These are phyloP conservation scores for Clarireedia monteithiana DNA, from an alignment of 2,329 filamentous ascomycete species.

Conservation along the genomic window DNA sequence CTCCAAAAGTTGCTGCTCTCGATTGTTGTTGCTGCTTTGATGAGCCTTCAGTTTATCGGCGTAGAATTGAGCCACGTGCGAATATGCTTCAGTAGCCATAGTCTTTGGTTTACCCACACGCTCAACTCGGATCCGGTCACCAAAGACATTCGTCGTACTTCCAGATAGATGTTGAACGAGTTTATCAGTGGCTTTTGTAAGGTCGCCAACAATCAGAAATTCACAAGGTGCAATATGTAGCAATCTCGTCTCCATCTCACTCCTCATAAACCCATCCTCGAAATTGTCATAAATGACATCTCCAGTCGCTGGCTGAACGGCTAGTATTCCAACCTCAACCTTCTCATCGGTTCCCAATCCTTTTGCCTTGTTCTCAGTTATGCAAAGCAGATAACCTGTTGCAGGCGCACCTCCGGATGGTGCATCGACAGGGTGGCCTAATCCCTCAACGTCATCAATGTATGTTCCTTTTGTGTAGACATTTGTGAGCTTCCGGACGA, in stretches of 20 bases:
- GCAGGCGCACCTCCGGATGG: constrained; percentile 51
- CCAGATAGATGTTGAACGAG: constrained; percentile 83
- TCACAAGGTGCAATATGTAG: constrained; percentile 95
- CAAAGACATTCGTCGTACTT: constrained; percentile 85
- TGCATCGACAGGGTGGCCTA: constrained; percentile 48
- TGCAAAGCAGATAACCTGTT: constrained; percentile 84
- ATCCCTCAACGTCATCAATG: constrained; percentile 81
- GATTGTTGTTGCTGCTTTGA: constrained; percentile 42
- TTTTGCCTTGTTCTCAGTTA: constrained; percentile 78
- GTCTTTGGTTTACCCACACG: constrained; percentile 68
- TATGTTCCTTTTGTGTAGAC: constrained; percentile 98
- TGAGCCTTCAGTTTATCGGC: constrained; percentile 69
- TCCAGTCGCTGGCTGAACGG: constrained; percentile 90
- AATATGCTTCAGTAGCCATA: constrained; percentile 75
- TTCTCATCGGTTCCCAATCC: constrained; percentile 83
- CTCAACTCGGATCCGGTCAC: constrained; percentile 82
- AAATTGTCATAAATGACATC: constrained; percentile 96
- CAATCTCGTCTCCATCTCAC: constrained; percentile 90
- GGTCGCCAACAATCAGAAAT: constrained; percentile 82
- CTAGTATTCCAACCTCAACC: constrained; percentile 83
- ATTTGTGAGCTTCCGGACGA: constrained; percentile 87
- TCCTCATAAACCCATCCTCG: constrained; percentile 95
- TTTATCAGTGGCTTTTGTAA: constrained; percentile 88
- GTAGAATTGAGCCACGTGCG: constrained; percentile 89
- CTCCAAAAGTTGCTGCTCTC: constrained; percentile 63